A percentile compares a stretch with the other conserved stretches of the same genome.
Conservation (phyloP, 306 rosid genomes). For the Myrica gale region DNA sequence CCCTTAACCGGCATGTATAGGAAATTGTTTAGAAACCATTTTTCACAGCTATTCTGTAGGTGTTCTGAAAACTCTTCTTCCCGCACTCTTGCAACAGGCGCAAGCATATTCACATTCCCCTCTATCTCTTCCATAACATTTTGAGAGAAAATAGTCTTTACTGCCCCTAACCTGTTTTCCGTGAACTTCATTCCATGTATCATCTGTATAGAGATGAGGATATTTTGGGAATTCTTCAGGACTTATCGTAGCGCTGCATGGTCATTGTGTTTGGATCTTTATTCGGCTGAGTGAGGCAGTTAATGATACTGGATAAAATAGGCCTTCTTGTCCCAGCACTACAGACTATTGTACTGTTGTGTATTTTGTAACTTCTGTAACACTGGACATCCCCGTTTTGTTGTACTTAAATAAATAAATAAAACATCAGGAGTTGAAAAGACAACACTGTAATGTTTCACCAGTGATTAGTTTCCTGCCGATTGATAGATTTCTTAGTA, state of each 20-base stretch:
- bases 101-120: not conserved
- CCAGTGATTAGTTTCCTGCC: not conserved
- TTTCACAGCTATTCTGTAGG: not conserved
- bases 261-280: not conserved
- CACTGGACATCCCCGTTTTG: not conserved
- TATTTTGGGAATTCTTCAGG: slow-evolving; percentile 32
- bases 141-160: not conserved
- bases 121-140: not conserved
- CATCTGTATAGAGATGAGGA: slow-evolving; percentile 36
- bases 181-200: slow-evolving; percentile 20
- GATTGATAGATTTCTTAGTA: not conserved
- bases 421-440: not conserved
- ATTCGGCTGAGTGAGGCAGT: not conserved
- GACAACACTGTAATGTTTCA: not conserved
- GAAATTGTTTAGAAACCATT: not conserved
- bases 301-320: not conserved
- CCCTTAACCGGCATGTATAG: not conserved
- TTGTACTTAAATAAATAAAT: not conserved
- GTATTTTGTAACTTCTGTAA: slow-evolving; percentile 1
- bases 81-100: not conserved
- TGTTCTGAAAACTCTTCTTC: not conserved
- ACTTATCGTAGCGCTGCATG: slow-evolving; percentile 4
- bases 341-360: not conserved
- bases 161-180: not conserved
- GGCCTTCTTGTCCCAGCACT: not conserved